Percentiles rank a stretch among this genome's conserved stretches.
phyloP scores from a whole-genome alignment of 139 green algal genomes.

The Astrephomene gubernaculifera region DNA sequence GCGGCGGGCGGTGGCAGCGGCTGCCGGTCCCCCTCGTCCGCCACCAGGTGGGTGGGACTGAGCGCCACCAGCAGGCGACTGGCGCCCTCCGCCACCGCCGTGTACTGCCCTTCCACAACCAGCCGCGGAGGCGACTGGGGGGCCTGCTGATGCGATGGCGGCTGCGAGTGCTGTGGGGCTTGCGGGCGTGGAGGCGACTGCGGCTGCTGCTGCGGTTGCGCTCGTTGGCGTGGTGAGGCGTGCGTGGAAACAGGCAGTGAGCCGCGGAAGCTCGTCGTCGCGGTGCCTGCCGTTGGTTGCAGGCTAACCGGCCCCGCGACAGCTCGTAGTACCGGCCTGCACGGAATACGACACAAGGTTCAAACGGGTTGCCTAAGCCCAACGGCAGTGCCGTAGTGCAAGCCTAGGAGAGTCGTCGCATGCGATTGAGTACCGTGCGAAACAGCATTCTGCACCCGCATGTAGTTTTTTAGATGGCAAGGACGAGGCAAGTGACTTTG shows the following conservation, averaged over 20 bases:
- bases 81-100: constrained; percentile 15
- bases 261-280: neutral
- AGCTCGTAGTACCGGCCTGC: constrained; percentile 1
- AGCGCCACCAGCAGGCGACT: constrained; percentile 10
- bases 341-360: neutral
- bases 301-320: neutral
- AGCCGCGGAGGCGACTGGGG: neutral
- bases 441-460: neutral
- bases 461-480: no score
- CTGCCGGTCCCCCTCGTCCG: neutral
- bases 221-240: no score
- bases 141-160: neutral
- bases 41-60: neutral
- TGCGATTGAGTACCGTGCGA: neutral
- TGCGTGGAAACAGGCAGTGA: no score
- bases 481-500: no score
- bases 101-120: constrained; percentile 40
- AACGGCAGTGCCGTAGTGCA: no score
- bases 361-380: neutral
- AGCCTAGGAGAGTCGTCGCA: neutral
- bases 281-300: no score
- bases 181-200: neutral
- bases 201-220: no score
- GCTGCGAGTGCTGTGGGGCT: no score
- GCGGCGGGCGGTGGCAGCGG: neutral